phyloP scores from a whole-genome alignment of 2,329 filamentous ascomycete genomes.

The Trichoderma afroharzianum region DNA sequence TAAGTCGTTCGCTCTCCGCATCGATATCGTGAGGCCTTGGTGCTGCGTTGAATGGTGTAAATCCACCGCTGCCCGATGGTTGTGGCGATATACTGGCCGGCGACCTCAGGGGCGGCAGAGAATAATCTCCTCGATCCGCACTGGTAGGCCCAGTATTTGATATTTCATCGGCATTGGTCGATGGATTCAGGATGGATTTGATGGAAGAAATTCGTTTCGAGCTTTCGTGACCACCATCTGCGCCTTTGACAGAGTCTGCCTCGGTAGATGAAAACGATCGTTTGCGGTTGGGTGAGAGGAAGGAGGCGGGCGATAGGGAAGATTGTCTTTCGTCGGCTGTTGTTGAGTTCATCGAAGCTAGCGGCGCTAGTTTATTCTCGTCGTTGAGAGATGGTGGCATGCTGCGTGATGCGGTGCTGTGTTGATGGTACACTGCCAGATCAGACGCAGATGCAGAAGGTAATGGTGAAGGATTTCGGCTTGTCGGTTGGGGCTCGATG shows the following conservation, averaged over 20 bases:
- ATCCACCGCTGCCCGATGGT: conserved; percentile 35
- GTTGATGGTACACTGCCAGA: conserved; percentile 51
- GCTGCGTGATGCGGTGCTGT: conserved; percentile 37
- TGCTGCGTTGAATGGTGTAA: conserved; percentile 33
- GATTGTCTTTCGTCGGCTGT: conserved; percentile 49
- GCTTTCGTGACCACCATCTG: conserved; percentile 42
- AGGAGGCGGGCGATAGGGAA: conserved; percentile 58
- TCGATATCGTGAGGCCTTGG: conserved; percentile 26
- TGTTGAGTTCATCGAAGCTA: conserved; percentile 44
- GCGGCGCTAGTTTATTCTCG: conserved; percentile 57
- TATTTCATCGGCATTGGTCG: conserved; percentile 26
- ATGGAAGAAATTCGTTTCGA: conserved; percentile 69
- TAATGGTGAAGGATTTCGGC: conserved; percentile 42
- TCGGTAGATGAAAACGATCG: conserved; percentile 63
- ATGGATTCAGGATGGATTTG: conserved; percentile 68
- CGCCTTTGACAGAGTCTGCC: conserved; percentile 40
- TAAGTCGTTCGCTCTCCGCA: conserved; percentile 47
- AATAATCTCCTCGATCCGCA: conserved; percentile 37
- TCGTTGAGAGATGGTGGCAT: conserved; percentile 44
- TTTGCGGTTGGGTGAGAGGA: conserved; percentile 59
- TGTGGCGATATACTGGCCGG: conserved; percentile 40
- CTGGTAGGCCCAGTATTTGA: conserved; percentile 29
- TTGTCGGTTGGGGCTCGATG: conserved; percentile 47
- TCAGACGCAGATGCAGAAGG: conserved; percentile 37
- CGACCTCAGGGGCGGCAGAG: conserved; percentile 42